Base-by-base conservation (phyloP, 2,329 filamentous ascomycete genomes). In the Aspergillus vadensis region DNA sequence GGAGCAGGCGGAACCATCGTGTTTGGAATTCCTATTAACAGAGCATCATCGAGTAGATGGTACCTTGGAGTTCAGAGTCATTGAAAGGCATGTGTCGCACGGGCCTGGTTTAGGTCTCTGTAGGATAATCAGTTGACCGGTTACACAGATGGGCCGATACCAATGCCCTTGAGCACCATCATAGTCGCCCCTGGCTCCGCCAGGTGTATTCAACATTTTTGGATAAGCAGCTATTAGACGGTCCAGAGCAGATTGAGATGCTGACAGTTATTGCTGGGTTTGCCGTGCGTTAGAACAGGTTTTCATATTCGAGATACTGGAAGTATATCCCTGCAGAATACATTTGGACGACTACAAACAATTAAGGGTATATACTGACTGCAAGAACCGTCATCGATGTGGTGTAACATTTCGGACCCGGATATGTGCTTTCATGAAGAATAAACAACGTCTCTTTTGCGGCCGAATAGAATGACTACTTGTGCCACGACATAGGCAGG, bases 231-330 rank as follows among this genome's bases (percentile, higher is more conserved):
- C 8, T 60, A 21, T 27, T 53, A 36, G 48, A 47, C 7, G 27
- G 41, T 0, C 55, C 54, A 30, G 53, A 57, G 54, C 44, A 49
- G 17, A 60, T 60, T n/a, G 53, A 60, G 12, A 23, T 52, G 43
- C 17, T 60, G 48, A 57, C 38, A 5, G 36, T 57, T 2, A 32
- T 57, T 32, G 21, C 48, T 19, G 58, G 48, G 1, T 60, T 57
- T 49, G 30, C 21, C 3, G 25, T 53, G 14, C 48, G 54, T 1
- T 53, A 60, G 44, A 49, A 10, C 3, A 9, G 7, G 9, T 21
- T 5, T 12, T 17, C 23, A 14, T 15, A n/a, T 49, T 49, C 8
- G 1, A 12, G 25, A 27, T 8, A 27, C 25, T 27, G 25, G 8
- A 27, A 27, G 2, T 7, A 27, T 27, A 27, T 27, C 25, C 25